phyloP scores from a whole-genome alignment of 2,329 filamentous ascomycete species.

The Akanthomyces dipterigenus region DNA sequence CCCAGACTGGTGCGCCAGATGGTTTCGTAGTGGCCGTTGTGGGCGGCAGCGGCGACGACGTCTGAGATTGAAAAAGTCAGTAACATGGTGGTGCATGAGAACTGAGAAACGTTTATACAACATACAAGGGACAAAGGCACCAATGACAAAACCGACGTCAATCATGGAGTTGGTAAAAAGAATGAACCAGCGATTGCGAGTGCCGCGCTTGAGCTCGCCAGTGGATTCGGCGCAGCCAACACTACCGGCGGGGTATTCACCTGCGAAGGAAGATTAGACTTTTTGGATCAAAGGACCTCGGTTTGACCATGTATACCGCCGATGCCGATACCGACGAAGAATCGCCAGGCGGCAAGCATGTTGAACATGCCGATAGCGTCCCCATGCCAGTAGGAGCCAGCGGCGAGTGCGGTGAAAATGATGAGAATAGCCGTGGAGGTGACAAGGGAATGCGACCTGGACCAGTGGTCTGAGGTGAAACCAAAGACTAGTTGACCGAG shows the following conservation, averaged over 20 bases:
- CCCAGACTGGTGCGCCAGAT: slow-evolving; percentile 81
- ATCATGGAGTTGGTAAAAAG: slow-evolving; percentile 87
- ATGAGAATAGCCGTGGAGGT: slow-evolving; percentile 78
- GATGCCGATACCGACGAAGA: slow-evolving; percentile 76
- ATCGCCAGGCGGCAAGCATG: slow-evolving; percentile 71
- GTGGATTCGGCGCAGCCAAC: slow-evolving; percentile 81
- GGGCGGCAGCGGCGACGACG: slow-evolving; percentile 49
- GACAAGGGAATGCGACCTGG: slow-evolving; percentile 74
- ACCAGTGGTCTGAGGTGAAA: slow-evolving; percentile 76
- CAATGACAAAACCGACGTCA: slow-evolving; percentile 74
- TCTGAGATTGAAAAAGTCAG: slow-evolving; percentile 20
- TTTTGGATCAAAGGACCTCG: neutral
- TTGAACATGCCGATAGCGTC: slow-evolving; percentile 66
- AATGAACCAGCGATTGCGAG: slow-evolving; percentile 86
- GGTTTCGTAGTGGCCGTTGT: slow-evolving; percentile 57
- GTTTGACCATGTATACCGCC: slow-evolving; percentile 42
- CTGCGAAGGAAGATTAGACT: slow-evolving; percentile 18
- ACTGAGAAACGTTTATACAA: neutral
- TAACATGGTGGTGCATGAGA: neutral
- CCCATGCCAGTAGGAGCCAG: slow-evolving; percentile 70
- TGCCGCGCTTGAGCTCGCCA: slow-evolving; percentile 71
- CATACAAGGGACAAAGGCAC: slow-evolving; percentile 63
- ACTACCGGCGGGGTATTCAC: slow-evolving; percentile 75
- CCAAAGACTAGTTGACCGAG: slow-evolving; percentile 77
- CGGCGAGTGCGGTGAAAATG: slow-evolving; percentile 72